Evolutionary conservation across 352 stramenopile genomes (phyloP), one percentile per base, ranked within the genome.

Genomic region (Pythium phragmiticola): DNA sequence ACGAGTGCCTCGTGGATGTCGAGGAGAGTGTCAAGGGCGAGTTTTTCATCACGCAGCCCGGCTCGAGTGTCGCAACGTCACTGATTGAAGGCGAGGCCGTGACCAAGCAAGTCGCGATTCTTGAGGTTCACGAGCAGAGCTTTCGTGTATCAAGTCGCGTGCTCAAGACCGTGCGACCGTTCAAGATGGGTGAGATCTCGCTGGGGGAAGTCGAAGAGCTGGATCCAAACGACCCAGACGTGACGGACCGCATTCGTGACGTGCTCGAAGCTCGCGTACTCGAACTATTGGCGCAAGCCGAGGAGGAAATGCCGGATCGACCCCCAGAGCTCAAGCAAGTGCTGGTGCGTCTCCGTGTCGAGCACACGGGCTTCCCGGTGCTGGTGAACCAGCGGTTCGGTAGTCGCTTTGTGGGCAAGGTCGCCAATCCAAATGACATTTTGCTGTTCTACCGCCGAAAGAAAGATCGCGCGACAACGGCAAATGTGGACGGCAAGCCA

Each of bases 11-110:
- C 23, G 97, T 99, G 66, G 83, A 98, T 37, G 84, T 94, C 2
- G 74, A 93, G 61, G 93, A 99, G 74, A 98, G 89, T 57, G 76
- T 98, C 17, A 94, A 98, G 46, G 96, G 95, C 13, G 96, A 98
- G 36, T 99, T 98, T 70, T 96, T 95, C 52, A 96, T 99, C 57
- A 96, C 89, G 16, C 97, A 99, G 73, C 97, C 97, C 0, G 97
- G 97, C 2, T 99, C 94, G 4, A 97, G 85, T 9, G 94, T 99
- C 19, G 97, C 97, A 0, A 99, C 96, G 39, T 98, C 88, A 52
- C 79, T 99, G 7, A 87, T 95, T 2, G 82, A 94, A 65, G 96
- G 95, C 7, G 87, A 96, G 58, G 77, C 81, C 45, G 78, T 80
- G 52, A 74, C 70, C 36, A 98, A 98, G 67, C 76, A 96, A 55